Base-by-base conservation (phyloP, 352 stramenopile genomes). In the Phytophthora pistaciae region DNA sequence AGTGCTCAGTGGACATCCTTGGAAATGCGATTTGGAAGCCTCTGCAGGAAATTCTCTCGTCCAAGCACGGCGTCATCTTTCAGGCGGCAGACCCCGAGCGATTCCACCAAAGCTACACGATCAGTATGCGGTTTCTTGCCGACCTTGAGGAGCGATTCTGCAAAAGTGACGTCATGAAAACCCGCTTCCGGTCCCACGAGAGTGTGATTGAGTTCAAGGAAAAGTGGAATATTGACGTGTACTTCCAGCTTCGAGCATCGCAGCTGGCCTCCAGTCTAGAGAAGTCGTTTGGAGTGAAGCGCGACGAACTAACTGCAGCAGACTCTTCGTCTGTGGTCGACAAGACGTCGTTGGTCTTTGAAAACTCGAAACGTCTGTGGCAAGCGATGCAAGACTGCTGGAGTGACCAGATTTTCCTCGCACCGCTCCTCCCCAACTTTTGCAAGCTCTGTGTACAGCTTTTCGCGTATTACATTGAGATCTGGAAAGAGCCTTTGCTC, bases 161-260 rank as follows among this genome's bases (percentile, higher is more conserved):
- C 49, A 74, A 66, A n/a, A 90, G 53, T 10, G 70, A 90, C 20
- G 64, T 67, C 3, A 90, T 91, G 78, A 87, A 82, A 63, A 77
- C 55, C 5, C 85, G 89, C 2, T 95, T 97, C 40, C 80, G 85
- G 18, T 76, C 71, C 5, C 86, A 94, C 36, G 85, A 94, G 42
- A 92, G 80, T 20, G 83, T 92, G 13, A 62, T 91, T 4, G 79
- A 91, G 38, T 97, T 97, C 70, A 92, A 91, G 61, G 88, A 95
- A 52, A 93, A 91, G 70, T 97, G 90, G 90, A 95, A 97, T 60
- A 81, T 95, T 62, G 89, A 94, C 46, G 85, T 96, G 20, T 97
- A 97, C 77, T 96, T 95, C 57, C 87, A 97, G 63, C 71, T 95
- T 56, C 85, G 86, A 42, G 82, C 77, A 36, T 82, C 79, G 8